Conservation (phyloP, 306 rosid species). For the Sphenostylis stenocarpa region DNA sequence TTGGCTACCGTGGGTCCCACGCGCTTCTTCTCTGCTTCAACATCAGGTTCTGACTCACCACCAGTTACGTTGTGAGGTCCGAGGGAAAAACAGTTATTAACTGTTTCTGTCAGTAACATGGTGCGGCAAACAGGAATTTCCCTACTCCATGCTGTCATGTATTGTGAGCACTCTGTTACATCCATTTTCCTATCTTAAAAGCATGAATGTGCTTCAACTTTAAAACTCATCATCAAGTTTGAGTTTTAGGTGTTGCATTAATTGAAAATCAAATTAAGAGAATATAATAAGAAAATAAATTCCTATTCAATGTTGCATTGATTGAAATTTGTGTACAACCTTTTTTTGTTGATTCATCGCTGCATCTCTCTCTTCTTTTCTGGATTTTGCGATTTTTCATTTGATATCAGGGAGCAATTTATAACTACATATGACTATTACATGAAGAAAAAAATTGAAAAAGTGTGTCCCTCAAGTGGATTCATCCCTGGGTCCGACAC, state of each 20-base stretch:
- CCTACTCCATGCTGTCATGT: too few relatives aligned
- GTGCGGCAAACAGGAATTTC: not conserved
- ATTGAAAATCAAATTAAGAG: not conserved
- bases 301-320: too few relatives aligned
- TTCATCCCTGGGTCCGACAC: not conserved
- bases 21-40: slow-evolving; percentile 33
- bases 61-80: not conserved
- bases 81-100: slow-evolving; percentile 12
- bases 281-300: too few relatives aligned
- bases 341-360: too few relatives aligned
- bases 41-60: slow-evolving; percentile 21
- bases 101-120: slow-evolving; percentile 21
- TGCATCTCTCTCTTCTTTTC: too few relatives aligned
- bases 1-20: slow-evolving; percentile 57
- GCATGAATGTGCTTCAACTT: not conserved
- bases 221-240: not conserved
- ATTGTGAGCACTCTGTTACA: not conserved
- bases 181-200: not conserved
- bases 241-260: not conserved
- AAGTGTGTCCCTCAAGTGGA: not conserved
- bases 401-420: too few relatives aligned
- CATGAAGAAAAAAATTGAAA: not conserved
- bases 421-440: too few relatives aligned
- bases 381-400: too few relatives aligned
- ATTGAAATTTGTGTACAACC: too few relatives aligned